These are phyloP conservation scores for Xylaria longipes DNA, from an alignment of 495 filamentous ascomycete species.

Conservation along the genomic window DNA sequence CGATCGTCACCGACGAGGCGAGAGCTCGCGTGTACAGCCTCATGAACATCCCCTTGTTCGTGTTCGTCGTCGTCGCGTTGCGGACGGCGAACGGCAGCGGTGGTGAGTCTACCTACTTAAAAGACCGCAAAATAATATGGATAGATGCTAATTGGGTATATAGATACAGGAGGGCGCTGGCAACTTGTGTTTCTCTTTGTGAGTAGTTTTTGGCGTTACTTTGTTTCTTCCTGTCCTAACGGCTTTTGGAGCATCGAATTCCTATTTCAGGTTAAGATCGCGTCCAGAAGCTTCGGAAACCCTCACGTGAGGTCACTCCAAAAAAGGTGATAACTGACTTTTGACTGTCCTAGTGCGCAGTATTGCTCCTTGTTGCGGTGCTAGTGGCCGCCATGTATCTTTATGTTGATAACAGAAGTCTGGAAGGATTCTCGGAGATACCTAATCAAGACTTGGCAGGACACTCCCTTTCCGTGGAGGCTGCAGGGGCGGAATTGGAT, in stretches of 20 bases:
- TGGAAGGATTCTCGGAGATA: slow-evolving; percentile 13
- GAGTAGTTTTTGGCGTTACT: neutral
- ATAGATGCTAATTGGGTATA: slow-evolving; percentile 6
- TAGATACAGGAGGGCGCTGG: slow-evolving; percentile 26
- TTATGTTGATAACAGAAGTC: neutral
- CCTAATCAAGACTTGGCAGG: slow-evolving; percentile 7
- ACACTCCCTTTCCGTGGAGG: neutral
- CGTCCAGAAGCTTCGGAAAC: neutral
- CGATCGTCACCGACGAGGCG: slow-evolving; percentile 48
- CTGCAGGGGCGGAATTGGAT: neutral
- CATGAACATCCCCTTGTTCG: slow-evolving; percentile 54
- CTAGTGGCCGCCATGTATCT: slow-evolving; percentile 28
- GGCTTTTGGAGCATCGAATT: neutral
- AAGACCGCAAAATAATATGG: neutral
- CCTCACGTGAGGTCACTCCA: neutral
- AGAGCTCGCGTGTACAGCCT: slow-evolving; percentile 52
- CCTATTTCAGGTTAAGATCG: neutral
- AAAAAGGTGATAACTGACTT: neutral
- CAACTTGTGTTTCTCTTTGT: slow-evolving; percentile 33
- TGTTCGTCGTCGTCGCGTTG: slow-evolving; percentile 54
- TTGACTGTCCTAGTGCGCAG: slow-evolving; percentile 24
- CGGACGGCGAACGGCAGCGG: slow-evolving; percentile 37
- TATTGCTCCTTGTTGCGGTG: slow-evolving; percentile 32
- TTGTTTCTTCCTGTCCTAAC: neutral
- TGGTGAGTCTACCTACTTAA: slow-evolving; percentile 32